These are phyloP conservation scores for Amanita thiersii DNA, from an alignment of 768 basidiomycete species.

Conservation along the genomic window DNA sequence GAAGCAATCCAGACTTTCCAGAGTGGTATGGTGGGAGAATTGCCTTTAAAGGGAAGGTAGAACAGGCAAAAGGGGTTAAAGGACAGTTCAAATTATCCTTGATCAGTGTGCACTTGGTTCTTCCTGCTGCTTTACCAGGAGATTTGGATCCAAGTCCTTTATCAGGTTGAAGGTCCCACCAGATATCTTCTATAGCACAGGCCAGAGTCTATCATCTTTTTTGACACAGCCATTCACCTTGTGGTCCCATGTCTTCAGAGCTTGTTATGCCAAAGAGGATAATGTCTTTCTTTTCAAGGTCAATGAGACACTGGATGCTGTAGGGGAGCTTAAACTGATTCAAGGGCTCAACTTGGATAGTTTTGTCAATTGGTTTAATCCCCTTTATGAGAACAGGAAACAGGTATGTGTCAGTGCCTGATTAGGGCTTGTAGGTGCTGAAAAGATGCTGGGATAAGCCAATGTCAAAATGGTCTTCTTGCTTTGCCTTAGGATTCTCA, in stretches of 20 bases:
- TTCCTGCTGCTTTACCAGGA: conserved; percentile 48
- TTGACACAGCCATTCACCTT: conserved; percentile 45
- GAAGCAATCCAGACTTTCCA: conserved; percentile 25
- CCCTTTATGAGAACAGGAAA: conserved; percentile 30
- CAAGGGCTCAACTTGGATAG: conserved; percentile 27
- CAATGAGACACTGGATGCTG: conserved; percentile 29
- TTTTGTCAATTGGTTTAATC: conserved; percentile 52
- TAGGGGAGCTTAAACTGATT: conserved; percentile 8
- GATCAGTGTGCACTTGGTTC: conserved; percentile 42
- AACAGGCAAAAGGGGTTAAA: conserved; percentile 19
- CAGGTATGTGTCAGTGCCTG: conserved; percentile 36
- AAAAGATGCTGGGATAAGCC: conserved; percentile 24
- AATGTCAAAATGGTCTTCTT: conserved; percentile 58
- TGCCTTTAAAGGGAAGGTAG: conserved; percentile 37
- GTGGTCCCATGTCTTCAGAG: conserved; percentile 44
- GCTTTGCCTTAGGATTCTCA: conserved; percentile 53
- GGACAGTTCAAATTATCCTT: conserved; percentile 36
- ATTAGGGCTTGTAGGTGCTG: background rate
- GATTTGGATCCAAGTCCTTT: conserved; percentile 57
- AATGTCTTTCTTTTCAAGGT: conserved; percentile 49
- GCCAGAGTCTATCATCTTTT: conserved; percentile 27
- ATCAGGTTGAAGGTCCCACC: conserved; percentile 40
- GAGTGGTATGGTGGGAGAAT: conserved; percentile 59
- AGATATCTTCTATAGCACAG: conserved; percentile 19
- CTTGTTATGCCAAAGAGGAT: conserved; percentile 54